Base-by-base conservation (phyloP, 2,329 filamentous ascomycete species). In the Aspergillus glaucus region DNA sequence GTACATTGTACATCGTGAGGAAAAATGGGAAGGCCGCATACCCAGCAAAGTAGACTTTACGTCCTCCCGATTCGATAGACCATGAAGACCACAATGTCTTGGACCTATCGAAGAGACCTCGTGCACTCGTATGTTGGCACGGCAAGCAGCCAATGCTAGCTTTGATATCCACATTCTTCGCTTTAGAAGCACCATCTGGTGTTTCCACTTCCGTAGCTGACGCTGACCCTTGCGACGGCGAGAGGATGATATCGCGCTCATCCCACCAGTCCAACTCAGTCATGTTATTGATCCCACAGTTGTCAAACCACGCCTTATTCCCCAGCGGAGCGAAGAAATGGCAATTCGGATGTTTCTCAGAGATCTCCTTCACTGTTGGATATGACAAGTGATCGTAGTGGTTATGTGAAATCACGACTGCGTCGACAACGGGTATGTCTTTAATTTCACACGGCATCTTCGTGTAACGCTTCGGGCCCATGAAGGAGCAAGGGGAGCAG, bases 181-280 rank as follows among this genome's bases (percentile, higher is more conserved):
- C 48, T 41, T 49, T 19, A 17, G 53, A 45, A 44, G 55, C 58
- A 17, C 64, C 58, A 7, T 54, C 50, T n/a, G 55, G 14, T 24
- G 44, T 59, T 28, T 61, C 63, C 3, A 69, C 62, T 44, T 66
- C 57, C 0, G 55, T 48, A 2, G 45, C 36, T 12, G 59, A 55
- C 1, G 45, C 36, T 12, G 59, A 55, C 55, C 59, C 47, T 50
- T 58, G 56, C 8, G 61, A 59, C 6, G 69, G 64, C 12, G 79
- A 75, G 22, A 95, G 70, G 0, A 74, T 81, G n/a, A 95, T 68
- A 43, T 92, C 84, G 5, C 82, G 79, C 54, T 88, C 85, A 58
- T 95, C 85, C 92, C 92, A 96, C 92, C 92, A 96, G 70, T 97
- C 92, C 61, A 96, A 68, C 71, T 96, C 91, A 0, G 88, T 94